Evolutionary conservation across 2,329 filamentous ascomycete species (phyloP).

Genomic region (Pyrenophora teres): DNA sequence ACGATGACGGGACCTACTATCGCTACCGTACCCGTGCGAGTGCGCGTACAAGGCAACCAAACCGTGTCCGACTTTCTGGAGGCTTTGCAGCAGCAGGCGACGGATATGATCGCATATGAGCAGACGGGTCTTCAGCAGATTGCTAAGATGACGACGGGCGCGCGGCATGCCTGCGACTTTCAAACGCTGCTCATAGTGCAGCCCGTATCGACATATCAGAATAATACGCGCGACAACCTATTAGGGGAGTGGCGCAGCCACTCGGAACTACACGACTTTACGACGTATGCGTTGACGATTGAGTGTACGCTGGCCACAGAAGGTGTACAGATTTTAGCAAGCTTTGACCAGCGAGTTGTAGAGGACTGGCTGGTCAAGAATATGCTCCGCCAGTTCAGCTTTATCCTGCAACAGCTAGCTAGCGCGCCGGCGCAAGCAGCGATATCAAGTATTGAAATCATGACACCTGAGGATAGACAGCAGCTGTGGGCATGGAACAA

Average conservation of each 20-base stretch:
- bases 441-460: neutral
- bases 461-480: neutral
- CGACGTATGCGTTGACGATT: neutral
- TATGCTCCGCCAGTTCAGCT: constrained; percentile 18
- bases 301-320: neutral
- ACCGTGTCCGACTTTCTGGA: constrained; percentile 18
- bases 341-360: constrained; percentile 16
- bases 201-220: constrained; percentile 6
- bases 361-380: constrained; percentile 6
- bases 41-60: constrained; percentile 15
- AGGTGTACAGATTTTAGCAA: constrained; percentile 22
- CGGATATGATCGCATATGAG: constrained; percentile 34
- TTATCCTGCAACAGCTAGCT: constrained; percentile 18
- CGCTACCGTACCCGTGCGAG: constrained; percentile 43
- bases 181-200: constrained; percentile 60
- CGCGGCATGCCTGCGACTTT: constrained; percentile 28
- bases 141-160: neutral
- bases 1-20: constrained; percentile 50
- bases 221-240: neutral
- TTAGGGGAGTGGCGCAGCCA: constrained; percentile 5
- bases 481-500: neutral
- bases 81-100: constrained; percentile 18
- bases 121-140: constrained; percentile 43
- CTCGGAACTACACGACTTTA: constrained; percentile 13
- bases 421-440: neutral